Percentiles rank a stretch among this genome's conserved stretches.
Conservation (phyloP, 2,329 filamentous ascomycete species). For the Xylariaceae sp. region DNA sequence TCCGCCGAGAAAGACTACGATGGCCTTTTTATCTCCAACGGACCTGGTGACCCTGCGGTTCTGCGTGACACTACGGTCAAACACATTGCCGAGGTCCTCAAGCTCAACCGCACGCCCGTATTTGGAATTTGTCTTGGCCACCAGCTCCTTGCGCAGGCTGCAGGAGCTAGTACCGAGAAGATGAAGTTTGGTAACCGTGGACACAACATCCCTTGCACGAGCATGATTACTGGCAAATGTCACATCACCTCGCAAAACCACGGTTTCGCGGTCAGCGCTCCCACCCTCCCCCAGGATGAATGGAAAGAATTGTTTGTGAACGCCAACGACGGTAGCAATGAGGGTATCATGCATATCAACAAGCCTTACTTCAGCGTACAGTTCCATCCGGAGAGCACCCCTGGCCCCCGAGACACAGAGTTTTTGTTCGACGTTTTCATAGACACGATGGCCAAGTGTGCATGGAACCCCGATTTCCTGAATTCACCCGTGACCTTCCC, state of each 20-base stretch:
- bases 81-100: conserved; percentile 70
- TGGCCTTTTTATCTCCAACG: conserved; percentile 96
- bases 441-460: conserved; percentile 67
- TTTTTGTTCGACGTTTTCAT: conserved; percentile 98
- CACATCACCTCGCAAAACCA: conserved; percentile 99
- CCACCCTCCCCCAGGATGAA: conserved; percentile 59
- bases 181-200: conserved; percentile 99
- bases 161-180: conserved; percentile 80
- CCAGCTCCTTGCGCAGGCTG: conserved; percentile 82
- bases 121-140: conserved; percentile 97
- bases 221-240: conserved; percentile 89
- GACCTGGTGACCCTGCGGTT: conserved; percentile 88
- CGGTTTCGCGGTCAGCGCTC: conserved; percentile 85
- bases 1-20: conserved; percentile 80
- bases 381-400: conserved; percentile 96
- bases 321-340: conserved; percentile 96
- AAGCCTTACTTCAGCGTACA: conserved; percentile 98
- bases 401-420: conserved; percentile 91
- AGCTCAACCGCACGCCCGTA: conserved; percentile 76
- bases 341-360: conserved; percentile 83
- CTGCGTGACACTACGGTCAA: conserved; percentile 67
- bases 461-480: conserved; percentile 62
- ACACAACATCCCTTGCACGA: conserved; percentile 97
- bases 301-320: conserved; percentile 98
- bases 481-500: conserved; percentile 76